A percentile compares a stretch with the other conserved stretches of the same genome.
phyloP scores from a whole-genome alignment of 2,329 filamentous ascomycete species.

The Cladosporium cucumerinum region DNA sequence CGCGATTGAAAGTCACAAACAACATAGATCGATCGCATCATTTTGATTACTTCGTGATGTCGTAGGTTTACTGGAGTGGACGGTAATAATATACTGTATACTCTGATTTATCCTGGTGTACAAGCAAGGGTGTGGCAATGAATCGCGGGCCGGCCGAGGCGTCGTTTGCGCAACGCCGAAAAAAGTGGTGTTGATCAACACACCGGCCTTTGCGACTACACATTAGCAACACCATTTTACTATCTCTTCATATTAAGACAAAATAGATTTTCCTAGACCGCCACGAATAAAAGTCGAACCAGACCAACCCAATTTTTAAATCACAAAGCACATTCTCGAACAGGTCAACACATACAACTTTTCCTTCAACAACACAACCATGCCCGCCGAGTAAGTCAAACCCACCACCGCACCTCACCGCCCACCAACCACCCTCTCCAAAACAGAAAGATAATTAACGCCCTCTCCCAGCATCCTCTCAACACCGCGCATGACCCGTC shows the following conservation, averaged over 20 bases:
- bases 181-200: slow-evolving; percentile 6
- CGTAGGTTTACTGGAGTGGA: no score
- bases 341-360: background rate
- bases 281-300: background rate
- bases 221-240: background rate
- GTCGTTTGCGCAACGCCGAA: background rate
- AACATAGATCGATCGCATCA: no score
- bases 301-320: background rate
- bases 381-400: background rate
- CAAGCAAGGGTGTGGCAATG: background rate
- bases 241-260: background rate
- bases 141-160: background rate
- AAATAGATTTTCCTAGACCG: no score
- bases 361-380: background rate
- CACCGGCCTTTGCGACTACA: background rate
- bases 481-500: slow-evolving; percentile 11
- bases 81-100: no score
- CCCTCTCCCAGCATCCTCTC: background rate
- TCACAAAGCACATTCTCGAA: background rate
- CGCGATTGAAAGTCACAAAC: no score
- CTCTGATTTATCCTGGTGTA: no score
- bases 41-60: no score
- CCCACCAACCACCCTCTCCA: background rate
- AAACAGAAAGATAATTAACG: background rate
- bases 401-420: background rate